phyloP scores from a whole-genome alignment of 2,329 filamentous ascomycete genomes.

The Gaeumannomyces tritici region DNA sequence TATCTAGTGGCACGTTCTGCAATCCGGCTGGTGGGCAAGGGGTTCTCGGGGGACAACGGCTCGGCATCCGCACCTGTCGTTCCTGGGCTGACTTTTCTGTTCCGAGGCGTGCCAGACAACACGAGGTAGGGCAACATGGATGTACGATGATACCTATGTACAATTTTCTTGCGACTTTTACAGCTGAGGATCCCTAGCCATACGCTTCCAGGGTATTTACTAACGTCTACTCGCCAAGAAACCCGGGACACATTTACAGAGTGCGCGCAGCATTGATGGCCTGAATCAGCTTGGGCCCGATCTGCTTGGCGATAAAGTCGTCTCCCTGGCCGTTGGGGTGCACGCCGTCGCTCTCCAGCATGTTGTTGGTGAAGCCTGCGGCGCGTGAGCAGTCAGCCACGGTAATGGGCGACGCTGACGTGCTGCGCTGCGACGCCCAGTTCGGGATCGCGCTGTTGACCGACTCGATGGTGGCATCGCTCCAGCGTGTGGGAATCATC shows the following conservation, averaged over 20 bases:
- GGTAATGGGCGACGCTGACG: constrained; percentile 26
- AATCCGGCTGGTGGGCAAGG: background rate
- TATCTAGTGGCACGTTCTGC: background rate
- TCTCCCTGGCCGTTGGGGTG: constrained; percentile 27
- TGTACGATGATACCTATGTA: background rate
- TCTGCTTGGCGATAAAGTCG: constrained; percentile 18
- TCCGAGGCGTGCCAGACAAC: background rate
- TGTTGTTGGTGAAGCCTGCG: constrained; percentile 18
- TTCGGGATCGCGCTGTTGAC: constrained; percentile 13
- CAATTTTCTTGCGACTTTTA: background rate
- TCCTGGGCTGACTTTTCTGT: background rate
- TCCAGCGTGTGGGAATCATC: constrained; percentile 26
- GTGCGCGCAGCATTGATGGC: constrained; percentile 15
- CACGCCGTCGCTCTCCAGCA: constrained; percentile 28
- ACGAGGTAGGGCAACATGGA: background rate
- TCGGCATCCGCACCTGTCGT: background rate
- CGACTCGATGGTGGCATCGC: constrained; percentile 13
- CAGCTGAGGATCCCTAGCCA: background rate
- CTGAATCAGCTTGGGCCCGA: constrained; percentile 22
- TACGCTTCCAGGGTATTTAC: too few species aligned
- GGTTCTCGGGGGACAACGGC: too few species aligned
- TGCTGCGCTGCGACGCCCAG: constrained; percentile 25
- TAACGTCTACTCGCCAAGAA: too few species aligned
- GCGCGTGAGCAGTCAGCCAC: constrained; percentile 25
- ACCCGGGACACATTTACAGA: background rate